Base-by-base conservation (phyloP, 2,329 filamentous ascomycete genomes). In the Arthroderma uncinatum region DNA sequence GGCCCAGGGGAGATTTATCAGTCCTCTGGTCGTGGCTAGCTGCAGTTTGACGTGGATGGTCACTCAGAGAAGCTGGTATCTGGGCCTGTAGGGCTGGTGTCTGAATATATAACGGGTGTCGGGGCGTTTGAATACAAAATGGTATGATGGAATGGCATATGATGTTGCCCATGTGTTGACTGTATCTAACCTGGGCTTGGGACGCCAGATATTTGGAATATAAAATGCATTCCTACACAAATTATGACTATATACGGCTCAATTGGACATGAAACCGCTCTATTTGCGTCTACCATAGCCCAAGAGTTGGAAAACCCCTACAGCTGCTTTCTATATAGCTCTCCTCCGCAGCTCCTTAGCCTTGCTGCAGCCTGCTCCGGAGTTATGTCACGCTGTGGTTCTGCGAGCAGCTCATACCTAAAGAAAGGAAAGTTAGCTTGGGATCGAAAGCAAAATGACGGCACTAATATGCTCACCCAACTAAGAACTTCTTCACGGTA, bases 301-400 rank as follows among this genome's bases (percentile, higher is more conserved):
- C 2, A 28, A 50, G 25, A 53, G 19, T 34, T 42, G 2, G 52
- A 8, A 16, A 44, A 23, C 16, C 14, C 14, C 28, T 16, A 69
- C 52, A 83, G 64, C 63, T 75, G 79, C 68, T 85, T 89, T 62
- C 93, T 82, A 69, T 98, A 97, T 61, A 98, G 74, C 68, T 89
- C 82, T 14, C 90, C 90, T 2, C 83, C 87, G 62, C 89, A 91
- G 58, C 79, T 78, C 62, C 87, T 82, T 59, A 98, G 75, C 53
- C 83, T 83, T 25, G 82, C 83, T 12, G 93, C 87, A 1, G 93
- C 93, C 74, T 97, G 93, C 73, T 98, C 93, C 0, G 93, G 92
- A 0, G 93, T 98, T 66, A 98, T 97, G 70, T 98, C 93, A 59
- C 93, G 82, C 73, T 98, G 93, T n/a, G 93, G 92, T 74, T 98